Conservation (phyloP, 768 basidiomycete species). For the Macrolepiota albuminosa region DNA sequence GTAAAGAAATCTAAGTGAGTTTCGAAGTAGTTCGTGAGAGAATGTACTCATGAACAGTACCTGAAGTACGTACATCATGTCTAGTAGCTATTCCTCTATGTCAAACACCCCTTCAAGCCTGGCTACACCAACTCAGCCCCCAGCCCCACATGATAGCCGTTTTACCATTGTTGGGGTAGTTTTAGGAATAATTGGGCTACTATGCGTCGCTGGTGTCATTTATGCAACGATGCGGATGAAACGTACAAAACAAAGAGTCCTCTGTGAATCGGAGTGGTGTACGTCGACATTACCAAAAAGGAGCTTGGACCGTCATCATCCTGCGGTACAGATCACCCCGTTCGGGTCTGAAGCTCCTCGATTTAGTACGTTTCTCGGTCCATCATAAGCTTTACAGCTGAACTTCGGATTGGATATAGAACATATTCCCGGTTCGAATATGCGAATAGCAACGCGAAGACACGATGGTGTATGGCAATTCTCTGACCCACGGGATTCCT, state of each 20-base stretch:
- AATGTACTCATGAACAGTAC: background rate
- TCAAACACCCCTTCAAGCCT: background rate
- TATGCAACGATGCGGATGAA: constrained; percentile 8
- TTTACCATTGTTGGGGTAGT: constrained; percentile 6
- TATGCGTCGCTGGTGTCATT: constrained; percentile 9
- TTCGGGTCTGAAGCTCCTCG: constrained; percentile 34
- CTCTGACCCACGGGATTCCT: constrained; percentile 34
- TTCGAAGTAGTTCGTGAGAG: background rate
- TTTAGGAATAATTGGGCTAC: constrained; percentile 6
- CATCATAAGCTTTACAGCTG: background rate
- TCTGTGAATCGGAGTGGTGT: constrained; percentile 1
- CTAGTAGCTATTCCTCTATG: constrained; percentile 1
- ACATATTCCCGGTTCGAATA: constrained; percentile 47
- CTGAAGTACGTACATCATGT: constrained; percentile 4
- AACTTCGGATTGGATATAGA: constrained; percentile 22
- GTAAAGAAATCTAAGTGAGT: background rate
- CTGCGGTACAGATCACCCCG: constrained; percentile 38
- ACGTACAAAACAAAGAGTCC: background rate
- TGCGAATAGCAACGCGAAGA: constrained; percentile 52
- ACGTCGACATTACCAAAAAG: constrained; percentile 19
- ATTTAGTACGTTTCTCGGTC: constrained; percentile 29
- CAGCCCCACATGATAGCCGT: background rate
- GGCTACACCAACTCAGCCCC: background rate
- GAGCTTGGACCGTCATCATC: constrained; percentile 27
- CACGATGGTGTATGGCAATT: constrained; percentile 57